phyloP scores from a whole-genome alignment of 805 yeast genomes.

The Candida hungchunana region DNA sequence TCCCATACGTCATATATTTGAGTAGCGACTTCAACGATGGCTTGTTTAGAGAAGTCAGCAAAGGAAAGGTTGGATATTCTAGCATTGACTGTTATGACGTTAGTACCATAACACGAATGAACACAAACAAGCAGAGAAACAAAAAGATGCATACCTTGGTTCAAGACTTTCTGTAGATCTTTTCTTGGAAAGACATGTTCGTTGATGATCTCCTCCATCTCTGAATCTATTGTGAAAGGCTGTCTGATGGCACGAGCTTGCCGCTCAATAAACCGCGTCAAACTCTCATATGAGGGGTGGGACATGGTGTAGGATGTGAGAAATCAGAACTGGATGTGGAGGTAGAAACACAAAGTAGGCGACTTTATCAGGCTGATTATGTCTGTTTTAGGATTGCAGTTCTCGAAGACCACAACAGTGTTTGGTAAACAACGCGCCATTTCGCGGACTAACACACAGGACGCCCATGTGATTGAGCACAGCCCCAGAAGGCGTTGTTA shows the following conservation, averaged over 20 bases:
- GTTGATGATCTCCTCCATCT: conserved; percentile 3
- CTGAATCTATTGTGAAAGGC: conserved; percentile 11
- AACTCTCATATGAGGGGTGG: background rate
- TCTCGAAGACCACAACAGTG: too few relatives aligned
- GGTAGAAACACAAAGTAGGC: too few relatives aligned
- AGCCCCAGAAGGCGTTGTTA: too few relatives aligned
- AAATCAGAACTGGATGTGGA: background rate
- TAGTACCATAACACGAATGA: background rate
- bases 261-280: conserved; percentile 13
- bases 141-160: conserved; percentile 8
- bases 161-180: conserved; percentile 2
- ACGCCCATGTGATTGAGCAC: too few relatives aligned
- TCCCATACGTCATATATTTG: conserved; percentile 19
- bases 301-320: background rate
- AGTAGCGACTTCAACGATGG: conserved; percentile 19
- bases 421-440: too few relatives aligned
- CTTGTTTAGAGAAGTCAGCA: conserved; percentile 19
- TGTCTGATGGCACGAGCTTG: conserved; percentile 9
- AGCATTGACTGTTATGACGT: conserved; percentile 13
- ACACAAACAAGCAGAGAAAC: background rate
- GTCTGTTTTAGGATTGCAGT: too few relatives aligned
- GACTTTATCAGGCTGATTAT: too few relatives aligned
- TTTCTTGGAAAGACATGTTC: conserved; percentile 6
- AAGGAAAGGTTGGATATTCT: conserved; percentile 9
- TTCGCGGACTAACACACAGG: too few relatives aligned